phyloP scores from a whole-genome alignment of 2,329 filamentous ascomycete species.

The Triangularia verruculosa region DNA sequence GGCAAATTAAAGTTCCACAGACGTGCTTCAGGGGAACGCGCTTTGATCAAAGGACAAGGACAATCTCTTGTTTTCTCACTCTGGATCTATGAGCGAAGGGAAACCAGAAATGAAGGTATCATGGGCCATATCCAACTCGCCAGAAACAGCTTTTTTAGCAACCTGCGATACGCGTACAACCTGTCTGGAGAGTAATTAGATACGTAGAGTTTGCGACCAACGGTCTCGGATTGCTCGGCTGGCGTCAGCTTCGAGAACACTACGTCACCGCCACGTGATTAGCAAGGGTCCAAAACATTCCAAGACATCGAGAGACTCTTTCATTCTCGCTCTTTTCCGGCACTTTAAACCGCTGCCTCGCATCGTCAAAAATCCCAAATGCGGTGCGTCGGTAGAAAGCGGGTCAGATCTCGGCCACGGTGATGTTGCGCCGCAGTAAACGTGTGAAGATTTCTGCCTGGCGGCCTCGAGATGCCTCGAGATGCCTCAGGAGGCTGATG shows the following conservation, averaged over 20 bases:
- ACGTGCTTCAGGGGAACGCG: not conserved
- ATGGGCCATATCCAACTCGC: not conserved
- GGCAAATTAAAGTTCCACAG: not conserved
- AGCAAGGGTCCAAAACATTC: not conserved
- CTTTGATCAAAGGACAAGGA: not conserved
- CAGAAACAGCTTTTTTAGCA: not conserved
- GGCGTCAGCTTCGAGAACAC: slow-evolving; percentile 7
- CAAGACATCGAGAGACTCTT: not conserved
- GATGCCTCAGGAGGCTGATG: not conserved
- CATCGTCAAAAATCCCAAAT: not conserved
- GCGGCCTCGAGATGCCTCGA: not conserved
- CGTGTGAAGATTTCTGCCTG: no score
- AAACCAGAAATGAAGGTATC: not conserved
- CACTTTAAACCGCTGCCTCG: not conserved
- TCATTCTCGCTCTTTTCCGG: not conserved
- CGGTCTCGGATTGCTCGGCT: slow-evolving; percentile 8
- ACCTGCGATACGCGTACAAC: not conserved
- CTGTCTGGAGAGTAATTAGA: not conserved
- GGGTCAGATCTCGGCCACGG: not conserved
- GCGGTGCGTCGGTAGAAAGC: not conserved
- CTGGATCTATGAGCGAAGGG: not conserved
- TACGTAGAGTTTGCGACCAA: not conserved
- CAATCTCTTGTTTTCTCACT: not conserved
- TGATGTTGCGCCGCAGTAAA: not conserved
- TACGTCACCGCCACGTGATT: slow-evolving; percentile 27